Evolutionary conservation across 2,329 filamentous ascomycete species (phyloP).

Genomic region (Paraconiothyrium brasiliense): DNA sequence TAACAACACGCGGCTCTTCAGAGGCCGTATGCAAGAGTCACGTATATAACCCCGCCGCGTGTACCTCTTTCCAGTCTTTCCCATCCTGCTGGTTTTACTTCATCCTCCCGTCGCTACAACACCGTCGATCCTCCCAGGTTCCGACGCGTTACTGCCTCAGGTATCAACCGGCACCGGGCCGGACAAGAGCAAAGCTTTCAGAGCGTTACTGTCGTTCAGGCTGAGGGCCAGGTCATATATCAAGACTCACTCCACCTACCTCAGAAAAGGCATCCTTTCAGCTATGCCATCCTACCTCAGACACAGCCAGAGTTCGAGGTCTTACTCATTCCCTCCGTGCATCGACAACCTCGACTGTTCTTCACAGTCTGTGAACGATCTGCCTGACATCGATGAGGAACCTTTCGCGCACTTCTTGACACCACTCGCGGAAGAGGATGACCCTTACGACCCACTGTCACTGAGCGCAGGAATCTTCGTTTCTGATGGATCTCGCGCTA

Average conservation of each 20-base stretch:
- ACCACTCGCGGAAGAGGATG: conserved; percentile 53
- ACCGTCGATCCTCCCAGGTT: conserved; percentile 24
- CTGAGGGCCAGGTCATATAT: conserved; percentile 38
- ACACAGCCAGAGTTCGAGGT: conserved; percentile 29
- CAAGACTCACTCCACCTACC: conserved; percentile 30
- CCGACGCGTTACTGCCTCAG: conserved; percentile 31
- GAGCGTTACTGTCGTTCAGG: conserved; percentile 33
- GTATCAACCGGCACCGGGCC: conserved; percentile 44
- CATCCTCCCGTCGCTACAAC: conserved; percentile 27
- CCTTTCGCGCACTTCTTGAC: conserved; percentile 56
- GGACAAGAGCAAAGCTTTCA: conserved; percentile 32
- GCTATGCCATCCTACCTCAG: conserved; percentile 49
- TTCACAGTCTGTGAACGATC: conserved; percentile 26
- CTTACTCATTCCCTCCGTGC: conserved; percentile 49
- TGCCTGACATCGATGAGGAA: conserved; percentile 55
- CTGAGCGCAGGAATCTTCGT: conserved; percentile 52
- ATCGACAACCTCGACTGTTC: conserved; percentile 39
- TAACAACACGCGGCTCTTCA: conserved; percentile 38
- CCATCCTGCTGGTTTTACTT: conserved; percentile 33
- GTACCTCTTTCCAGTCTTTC: conserved; percentile 17
- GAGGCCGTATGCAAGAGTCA: conserved; percentile 39
- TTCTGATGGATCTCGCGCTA: conserved; percentile 37
- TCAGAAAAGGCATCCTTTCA: conserved; percentile 34
- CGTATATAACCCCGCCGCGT: conserved; percentile 39
- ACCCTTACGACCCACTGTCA: conserved; percentile 48